Evolutionary conservation across 2,329 filamentous ascomycete species (phyloP).

Genomic region (Teratosphaeria destructans): DNA sequence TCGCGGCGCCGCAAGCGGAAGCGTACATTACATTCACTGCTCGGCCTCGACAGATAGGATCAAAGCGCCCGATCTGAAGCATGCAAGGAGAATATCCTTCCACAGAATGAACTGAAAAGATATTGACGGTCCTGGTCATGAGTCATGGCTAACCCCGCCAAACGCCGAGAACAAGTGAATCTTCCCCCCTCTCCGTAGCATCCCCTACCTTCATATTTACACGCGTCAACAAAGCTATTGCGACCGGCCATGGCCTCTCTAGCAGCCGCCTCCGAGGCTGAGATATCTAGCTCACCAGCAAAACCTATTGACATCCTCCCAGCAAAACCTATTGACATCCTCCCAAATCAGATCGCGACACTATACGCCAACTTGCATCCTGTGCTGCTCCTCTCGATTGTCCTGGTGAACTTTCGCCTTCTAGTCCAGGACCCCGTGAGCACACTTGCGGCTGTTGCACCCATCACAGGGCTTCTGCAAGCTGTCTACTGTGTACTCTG

Average conservation of each 20-base stretch:
- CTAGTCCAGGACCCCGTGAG: slow-evolving; percentile 61
- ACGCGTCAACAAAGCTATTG: not conserved
- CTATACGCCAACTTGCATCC: slow-evolving; percentile 58
- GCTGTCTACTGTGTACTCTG: slow-evolving; percentile 48
- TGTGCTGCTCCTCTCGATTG: slow-evolving; percentile 52
- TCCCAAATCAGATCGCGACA: slow-evolving; percentile 16
- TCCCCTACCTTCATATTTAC: not conserved
- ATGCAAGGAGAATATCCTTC: not conserved
- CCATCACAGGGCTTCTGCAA: slow-evolving; percentile 56
- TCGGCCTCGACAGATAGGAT: too few relatives aligned
- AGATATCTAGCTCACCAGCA: not conserved
- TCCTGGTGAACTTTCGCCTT: slow-evolving; percentile 51
- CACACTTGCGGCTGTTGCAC: slow-evolving; percentile 51
- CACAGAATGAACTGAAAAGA: not conserved
- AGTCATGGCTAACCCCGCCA: not conserved
- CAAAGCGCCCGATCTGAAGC: not conserved
- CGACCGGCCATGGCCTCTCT: not conserved
- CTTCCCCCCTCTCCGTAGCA: not conserved
- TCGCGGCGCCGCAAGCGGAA: not conserved
- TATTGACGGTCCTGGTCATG: not conserved
- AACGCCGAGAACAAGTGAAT: not conserved
- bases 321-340: slow-evolving; percentile 21
- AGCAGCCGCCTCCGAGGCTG: not conserved
- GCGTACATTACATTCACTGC: not conserved
- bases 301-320: slow-evolving; percentile 23